A percentile compares a stretch with the other conserved stretches of the same genome.
Evolutionary conservation across 2,329 filamentous ascomycete species (phyloP).

Genomic region (Botryotinia globosa): DNA sequence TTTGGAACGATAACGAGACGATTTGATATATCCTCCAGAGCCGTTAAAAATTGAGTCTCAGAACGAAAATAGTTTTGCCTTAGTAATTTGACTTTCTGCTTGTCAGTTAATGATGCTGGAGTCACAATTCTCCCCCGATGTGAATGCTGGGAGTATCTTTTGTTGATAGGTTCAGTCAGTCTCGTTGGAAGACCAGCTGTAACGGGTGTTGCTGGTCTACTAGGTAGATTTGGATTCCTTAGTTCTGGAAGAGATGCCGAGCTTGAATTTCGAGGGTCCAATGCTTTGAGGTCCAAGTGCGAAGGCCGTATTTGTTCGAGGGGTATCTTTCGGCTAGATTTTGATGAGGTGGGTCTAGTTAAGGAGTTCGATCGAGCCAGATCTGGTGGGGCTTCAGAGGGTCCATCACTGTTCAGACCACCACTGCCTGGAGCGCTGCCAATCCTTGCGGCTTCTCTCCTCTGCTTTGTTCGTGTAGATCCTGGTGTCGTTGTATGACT

Average conservation of each 20-base stretch:
- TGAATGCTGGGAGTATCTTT: slow-evolving; percentile 56
- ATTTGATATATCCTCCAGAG: slow-evolving; percentile 80
- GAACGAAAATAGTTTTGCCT: slow-evolving; percentile 81
- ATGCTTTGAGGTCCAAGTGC: slow-evolving; percentile 33
- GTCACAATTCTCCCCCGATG: slow-evolving; percentile 53
- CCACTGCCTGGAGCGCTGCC: slow-evolving; percentile 38
- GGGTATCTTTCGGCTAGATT: slow-evolving; percentile 29
- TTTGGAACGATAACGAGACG: slow-evolving; percentile 81
- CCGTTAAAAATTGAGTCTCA: slow-evolving; percentile 76
- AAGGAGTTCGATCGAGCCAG: slow-evolving; percentile 30
- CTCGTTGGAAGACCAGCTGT: slow-evolving; percentile 51
- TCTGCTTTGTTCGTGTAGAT: slow-evolving; percentile 44
- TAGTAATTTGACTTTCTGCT: slow-evolving; percentile 69
- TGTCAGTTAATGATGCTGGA: slow-evolving; percentile 58
- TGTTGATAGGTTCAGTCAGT: slow-evolving; percentile 45
- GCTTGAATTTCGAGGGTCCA: slow-evolving; percentile 60
- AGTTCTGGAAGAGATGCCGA: slow-evolving; percentile 65
- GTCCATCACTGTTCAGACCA: slow-evolving; percentile 31
- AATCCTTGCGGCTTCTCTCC: slow-evolving; percentile 45
- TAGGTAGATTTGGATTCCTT: slow-evolving; percentile 49
- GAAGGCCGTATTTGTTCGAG: slow-evolving; percentile 33
- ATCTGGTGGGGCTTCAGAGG: slow-evolving; percentile 26
- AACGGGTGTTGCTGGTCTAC: slow-evolving; percentile 56
- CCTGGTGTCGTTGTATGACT: slow-evolving; percentile 66
- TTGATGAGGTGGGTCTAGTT: slow-evolving; percentile 30